These are phyloP conservation scores for Cystobasidium onofrii DNA, from an alignment of 768 basidiomycete species.

Conservation along the genomic window DNA sequence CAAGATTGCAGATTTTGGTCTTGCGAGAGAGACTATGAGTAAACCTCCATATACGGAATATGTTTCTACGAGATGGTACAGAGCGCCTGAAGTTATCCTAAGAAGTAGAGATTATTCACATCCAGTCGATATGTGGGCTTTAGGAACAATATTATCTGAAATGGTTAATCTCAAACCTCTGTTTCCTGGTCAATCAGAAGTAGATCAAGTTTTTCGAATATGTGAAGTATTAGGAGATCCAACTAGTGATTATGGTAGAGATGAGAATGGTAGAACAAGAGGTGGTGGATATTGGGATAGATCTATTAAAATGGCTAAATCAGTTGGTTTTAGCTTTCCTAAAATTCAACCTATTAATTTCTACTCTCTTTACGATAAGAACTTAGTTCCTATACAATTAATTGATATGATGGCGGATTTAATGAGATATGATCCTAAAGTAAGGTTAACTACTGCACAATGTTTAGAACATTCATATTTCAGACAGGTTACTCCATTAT, in stretches of 20 bases:
- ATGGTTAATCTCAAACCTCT: constrained; percentile 86
- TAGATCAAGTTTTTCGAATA: constrained; percentile 84
- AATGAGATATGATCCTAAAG: constrained; percentile 81
- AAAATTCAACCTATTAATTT: constrained; percentile 52
- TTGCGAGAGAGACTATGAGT: constrained; percentile 80
- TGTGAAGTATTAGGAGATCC: constrained; percentile 92
- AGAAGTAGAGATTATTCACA: constrained; percentile 86
- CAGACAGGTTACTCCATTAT: constrained; percentile 55
- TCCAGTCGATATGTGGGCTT: constrained; percentile 98
- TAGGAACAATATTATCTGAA: constrained; percentile 97
- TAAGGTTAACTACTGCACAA: constrained; percentile 73
- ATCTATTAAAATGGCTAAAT: constrained; percentile 78
- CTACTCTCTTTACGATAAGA: constrained; percentile 62
- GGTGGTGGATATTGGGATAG: constrained; percentile 84
- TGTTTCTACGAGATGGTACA: constrained; percentile 98
- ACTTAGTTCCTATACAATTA: constrained; percentile 65
- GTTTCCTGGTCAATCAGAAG: constrained; percentile 85
- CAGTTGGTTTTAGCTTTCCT: constrained; percentile 76
- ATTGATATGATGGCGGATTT: constrained; percentile 87
- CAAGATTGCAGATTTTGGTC: constrained; percentile 96
- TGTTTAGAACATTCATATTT: constrained; percentile 87
- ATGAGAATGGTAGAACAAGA: constrained; percentile 58
- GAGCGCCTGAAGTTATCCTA: constrained; percentile 91
- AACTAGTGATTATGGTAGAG: constrained; percentile 67
- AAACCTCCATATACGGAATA: constrained; percentile 96